Evolutionary conservation across 305 asterid genomes (phyloP), one percentile per base, ranked within the genome.

Genomic region (Solanum hybrid): DNA sequence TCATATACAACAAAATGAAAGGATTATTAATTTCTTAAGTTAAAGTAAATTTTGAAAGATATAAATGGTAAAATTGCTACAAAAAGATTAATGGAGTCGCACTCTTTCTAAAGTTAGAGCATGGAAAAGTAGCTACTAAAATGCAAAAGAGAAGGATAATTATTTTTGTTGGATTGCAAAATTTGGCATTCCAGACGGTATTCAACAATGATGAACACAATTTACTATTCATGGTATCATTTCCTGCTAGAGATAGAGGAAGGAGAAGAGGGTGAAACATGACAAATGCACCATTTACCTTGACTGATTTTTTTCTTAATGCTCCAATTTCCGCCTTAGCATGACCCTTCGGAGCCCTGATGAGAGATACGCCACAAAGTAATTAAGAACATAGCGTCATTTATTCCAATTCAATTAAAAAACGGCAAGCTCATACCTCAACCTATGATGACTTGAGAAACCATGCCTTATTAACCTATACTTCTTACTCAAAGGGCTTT

Each of bases 271-370:
- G 60, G 27, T 31, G 75, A 51, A 84, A 84, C 87, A 84, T 51
- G 75, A 51, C 75, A 86, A 84, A 88, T 86, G 89, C 14, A 86
- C 78, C 89, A 92, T 95, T 93, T 90, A 96, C 98, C 91, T 93
- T 94, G 90, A 92, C 51, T 90, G 95, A 90, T 93, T 91, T 95
- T 91, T 92, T 92, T 89, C 94, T 86, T 72, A 85, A 88, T 42
- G 90, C 93, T 89, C 92, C 93, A 80, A 91, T 73, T 88, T 92
- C 92, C 90, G 86, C 90, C 89, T 93, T 93, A 26, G 90, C 85
- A 89, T 89, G 94, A 93, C 94, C 91, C 89, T 92, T 95, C 77
- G 98, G 91, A 86, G 93, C 90, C 98, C 99, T 97, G 92, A 86
- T 78, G 86, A 88, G 84, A 89, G 81, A 42, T 71, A 64, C 5